A percentile compares a stretch with the other conserved stretches of the same genome.
These are phyloP conservation scores for Rubia peregrina DNA, from an alignment of 305 asterid genomes.

Conservation along the genomic window DNA sequence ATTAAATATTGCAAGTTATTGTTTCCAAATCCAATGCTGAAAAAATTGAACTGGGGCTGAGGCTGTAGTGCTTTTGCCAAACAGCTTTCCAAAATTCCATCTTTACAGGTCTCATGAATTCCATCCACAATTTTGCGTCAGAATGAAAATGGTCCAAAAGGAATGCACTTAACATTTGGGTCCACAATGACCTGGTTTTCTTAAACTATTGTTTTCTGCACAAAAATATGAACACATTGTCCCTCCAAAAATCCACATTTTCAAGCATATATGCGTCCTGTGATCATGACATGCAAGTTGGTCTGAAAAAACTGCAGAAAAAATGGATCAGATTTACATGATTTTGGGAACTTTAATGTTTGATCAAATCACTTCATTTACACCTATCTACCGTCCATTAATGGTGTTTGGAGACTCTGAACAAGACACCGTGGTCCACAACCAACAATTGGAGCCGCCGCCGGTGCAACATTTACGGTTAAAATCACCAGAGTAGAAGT, in stretches of 20 bases:
- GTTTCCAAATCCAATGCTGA: background rate
- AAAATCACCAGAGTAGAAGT: background rate
- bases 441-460: background rate
- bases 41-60: background rate
- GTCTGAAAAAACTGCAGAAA: too few species aligned
- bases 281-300: too few species aligned
- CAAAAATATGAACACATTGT: background rate
- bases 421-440: slow-evolving; percentile 1
- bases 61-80: slow-evolving; percentile 8
- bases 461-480: background rate
- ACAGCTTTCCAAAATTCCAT: slow-evolving; percentile 9
- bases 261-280: too few species aligned
- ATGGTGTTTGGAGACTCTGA: background rate
- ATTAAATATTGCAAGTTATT: background rate
- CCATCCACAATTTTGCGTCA: background rate
- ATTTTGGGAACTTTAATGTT: background rate
- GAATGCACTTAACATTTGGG: slow-evolving; percentile 6
- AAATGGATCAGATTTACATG: too few species aligned
- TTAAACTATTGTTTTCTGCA: background rate
- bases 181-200: slow-evolving; percentile 22
- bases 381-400: background rate
- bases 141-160: background rate
- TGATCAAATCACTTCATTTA: background rate
- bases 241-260: background rate
- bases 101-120: slow-evolving; percentile 3